Evolutionary conservation across 225 moss, liverwort and hornwort species (phyloP), one percentile per base, ranked within the genome.

Genomic region (Anthoceros angustus): DNA sequence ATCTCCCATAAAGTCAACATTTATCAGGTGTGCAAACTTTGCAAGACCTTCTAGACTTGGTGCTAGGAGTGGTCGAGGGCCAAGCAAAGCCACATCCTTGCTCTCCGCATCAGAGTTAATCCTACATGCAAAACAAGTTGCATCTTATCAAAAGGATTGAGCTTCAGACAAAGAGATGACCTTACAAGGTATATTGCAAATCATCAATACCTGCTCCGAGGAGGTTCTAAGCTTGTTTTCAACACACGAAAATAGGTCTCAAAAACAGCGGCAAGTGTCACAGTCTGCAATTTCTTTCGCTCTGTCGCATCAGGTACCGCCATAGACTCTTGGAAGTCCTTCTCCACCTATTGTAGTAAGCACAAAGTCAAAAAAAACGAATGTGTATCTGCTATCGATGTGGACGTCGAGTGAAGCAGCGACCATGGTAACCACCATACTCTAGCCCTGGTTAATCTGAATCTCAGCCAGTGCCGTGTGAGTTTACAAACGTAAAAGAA

Each of bases 1-100:
- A 68, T 92, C 89, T 42, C 84, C 84, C 98, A 99, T 99, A 62
- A 99, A 99, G 72, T 99, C 98, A 32, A 99, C 98, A 74, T 79
- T 99, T 64, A 92, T 99, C 42, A 99, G 81, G 70, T 87, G 87
- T 12, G 92, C 89, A 71, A 81, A 99, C 72, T 87, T 92, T 40
- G 84, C 92, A 41, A 99, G 78, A 12, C 98, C 98, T 63, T 99
- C 92, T 8, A 99, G 84, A 67, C 87, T 83, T 67, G 88, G 74
- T 25, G 71, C 80, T 61, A 99, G 71, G 46, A 99, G 74, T 20
- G 92, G 92, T 69, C 92, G 82, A 63, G 84, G 71, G 40, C 81
- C 86, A 55, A 84, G 74, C 42, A 64, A 70, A 61, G 79, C 71
- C 39, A 70, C 76, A 61, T 83, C 84, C 41, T 77, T 76, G 71